Base-by-base conservation (phyloP, 2,329 filamentous ascomycete genomes). In the Dothistroma septosporum region DNA sequence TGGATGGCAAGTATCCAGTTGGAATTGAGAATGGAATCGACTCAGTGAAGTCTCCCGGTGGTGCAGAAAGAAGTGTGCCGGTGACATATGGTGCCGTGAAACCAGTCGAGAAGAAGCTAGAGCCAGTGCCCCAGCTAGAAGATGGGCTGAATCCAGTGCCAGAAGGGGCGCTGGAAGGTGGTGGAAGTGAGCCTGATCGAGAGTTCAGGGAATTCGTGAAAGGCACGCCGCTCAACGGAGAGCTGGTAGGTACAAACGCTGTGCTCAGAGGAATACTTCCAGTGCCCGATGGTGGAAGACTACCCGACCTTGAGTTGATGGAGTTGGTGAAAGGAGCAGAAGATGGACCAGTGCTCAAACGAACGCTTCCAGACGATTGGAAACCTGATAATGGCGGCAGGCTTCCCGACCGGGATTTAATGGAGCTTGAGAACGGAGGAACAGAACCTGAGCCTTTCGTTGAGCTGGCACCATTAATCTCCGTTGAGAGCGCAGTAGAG, bases 391-490 rank as follows among this genome's bases (percentile, higher is more conserved):
- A 54, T 19, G 32, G 28, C 12, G 35, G 35, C 16, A 48, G 24
- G 5, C 35, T 62, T 16, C 50, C 62, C 16, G 57, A 61, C 28
- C 59, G 44, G 10, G 56, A 32, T 22, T 32, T 37, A 19, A 11
- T 24, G 48, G 11, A 4, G 48, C 21, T n/a, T 7, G 14, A 2
- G 48, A 52, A 24, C 22, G 24, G 6, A 11, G 48, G 48, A 35
- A 35, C 32, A 2, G 33, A 31, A 10, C 56, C 56, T 24, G 56
- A 58, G n/a, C 32, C 56, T 37, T 31, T 21, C 4, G 21, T 21
- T 14, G n/a, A 19, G n/a, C 16, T 53, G 16, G 24, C 48, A 28
- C 56, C 57, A 32, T 35, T 41, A 24, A 22, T 48, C 11, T 28
- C 49, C 12, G 49, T 53, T n/a, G 57, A 54, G 24, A 46, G 12